Base-by-base conservation (phyloP, 495 filamentous ascomycete species). In the Aspergillus nidulans region DNA sequence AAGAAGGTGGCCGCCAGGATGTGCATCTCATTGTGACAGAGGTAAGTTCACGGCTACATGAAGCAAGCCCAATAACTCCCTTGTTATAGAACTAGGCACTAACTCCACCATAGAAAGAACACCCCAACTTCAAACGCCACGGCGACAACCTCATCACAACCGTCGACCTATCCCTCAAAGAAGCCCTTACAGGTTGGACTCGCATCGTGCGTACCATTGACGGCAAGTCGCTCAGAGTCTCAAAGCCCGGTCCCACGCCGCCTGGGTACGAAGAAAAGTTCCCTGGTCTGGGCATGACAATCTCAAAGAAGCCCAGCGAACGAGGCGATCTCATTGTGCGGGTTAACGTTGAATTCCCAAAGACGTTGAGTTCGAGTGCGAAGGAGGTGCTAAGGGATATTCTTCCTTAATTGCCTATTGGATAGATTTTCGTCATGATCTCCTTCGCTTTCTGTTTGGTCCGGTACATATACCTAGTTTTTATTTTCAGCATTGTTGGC, bases 1-100 rank as follows among this genome's bases (percentile, higher is more conserved):
- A 95, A 58, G 94, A 97, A 66, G 94, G 95, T 25, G 92, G 92
- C n/a, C 87, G 90, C 52, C 95, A 98, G 70, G 95, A 98, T 73
- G 69, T 98, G 41, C 92, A 96, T 67, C 91, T 98, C 61, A 85
- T 97, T 46, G 84, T 98, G 8, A 85, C 88, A 63, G 92, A 97
- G 87, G 91, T 95, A 84, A 71, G 86, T n/a, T n/a, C n/a, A n/a
- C n/a, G n/a, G n/a, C n/a, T n/a, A n/a, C n/a, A n/a, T n/a, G n/a
- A n/a, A n/a, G n/a, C n/a, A n/a, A n/a, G n/a, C n/a, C n/a, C n/a
- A n/a, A 72, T 32, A 34, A 2, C 30, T 34, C 4, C 10, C 9
- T 12, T 6, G 15, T 34, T 12, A 5, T 18, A 47, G 13, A 28
- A 18, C 18, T 7, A 12, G 23, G 24, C 38, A 28, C 69, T 71